phyloP scores from a whole-genome alignment of 495 filamentous ascomycete genomes.

The Penicillium paxilli region DNA sequence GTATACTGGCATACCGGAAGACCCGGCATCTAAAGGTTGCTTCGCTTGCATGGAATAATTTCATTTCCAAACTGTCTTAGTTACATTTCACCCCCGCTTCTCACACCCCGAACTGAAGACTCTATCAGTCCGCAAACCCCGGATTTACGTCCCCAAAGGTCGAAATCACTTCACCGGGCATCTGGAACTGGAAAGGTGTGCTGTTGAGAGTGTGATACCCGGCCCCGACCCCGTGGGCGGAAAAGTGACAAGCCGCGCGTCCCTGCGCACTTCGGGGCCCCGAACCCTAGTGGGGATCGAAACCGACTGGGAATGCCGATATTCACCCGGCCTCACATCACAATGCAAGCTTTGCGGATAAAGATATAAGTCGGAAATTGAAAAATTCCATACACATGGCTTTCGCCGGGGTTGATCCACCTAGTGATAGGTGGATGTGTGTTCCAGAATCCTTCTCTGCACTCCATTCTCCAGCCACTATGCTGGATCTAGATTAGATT shows the following conservation, averaged over 20 bases:
- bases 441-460: not conserved
- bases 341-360: not conserved
- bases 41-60: not conserved
- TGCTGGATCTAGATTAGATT: not conserved
- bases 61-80: not conserved
- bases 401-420: not conserved
- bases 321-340: not conserved
- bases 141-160: conserved; percentile 14
- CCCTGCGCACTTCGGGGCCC: conserved; percentile 5
- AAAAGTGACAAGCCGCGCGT: conserved; percentile 9
- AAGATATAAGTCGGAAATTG: not conserved
- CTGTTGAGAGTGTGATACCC: conserved; percentile 1
- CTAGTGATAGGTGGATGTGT: not conserved
- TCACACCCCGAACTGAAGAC: not conserved
- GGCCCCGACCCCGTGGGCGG: conserved; percentile 10
- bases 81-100: too few species aligned
- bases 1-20: conserved; percentile 7
- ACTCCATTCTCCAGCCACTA: not conserved
- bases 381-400: not conserved
- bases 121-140: not conserved
- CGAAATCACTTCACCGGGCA: conserved; percentile 12
- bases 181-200: conserved; percentile 17
- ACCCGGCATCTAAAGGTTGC: conserved; percentile 10
- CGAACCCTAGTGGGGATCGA: not conserved
- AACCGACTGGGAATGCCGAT: conserved; percentile 10